Evolutionary conservation across 2,329 filamentous ascomycete species (phyloP).

Genomic region (Zymoseptoria tritici): DNA sequence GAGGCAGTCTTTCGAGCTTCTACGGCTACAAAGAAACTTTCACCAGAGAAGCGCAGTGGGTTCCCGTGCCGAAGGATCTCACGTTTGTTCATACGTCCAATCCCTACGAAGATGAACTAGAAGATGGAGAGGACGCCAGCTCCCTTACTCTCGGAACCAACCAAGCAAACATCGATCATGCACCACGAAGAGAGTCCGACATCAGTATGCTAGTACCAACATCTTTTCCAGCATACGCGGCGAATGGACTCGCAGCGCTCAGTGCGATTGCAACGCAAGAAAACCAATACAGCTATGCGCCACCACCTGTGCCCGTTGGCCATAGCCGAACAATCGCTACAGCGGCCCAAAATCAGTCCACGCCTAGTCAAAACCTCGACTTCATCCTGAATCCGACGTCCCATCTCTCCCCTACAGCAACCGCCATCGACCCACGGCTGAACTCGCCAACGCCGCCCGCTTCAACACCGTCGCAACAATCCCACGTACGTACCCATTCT

Average conservation of each 20-base stretch:
- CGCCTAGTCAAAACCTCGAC: constrained; percentile 42
- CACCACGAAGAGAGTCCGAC: background rate
- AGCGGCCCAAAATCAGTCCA: background rate
- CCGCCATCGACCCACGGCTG: constrained; percentile 26
- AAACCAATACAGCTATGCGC: constrained; percentile 30
- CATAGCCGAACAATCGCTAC: background rate
- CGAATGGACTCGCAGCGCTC: constrained; percentile 48
- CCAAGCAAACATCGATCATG: background rate
- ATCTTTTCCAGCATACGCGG: constrained; percentile 13
- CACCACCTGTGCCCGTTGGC: constrained; percentile 19
- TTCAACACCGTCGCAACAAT: constrained; percentile 3
- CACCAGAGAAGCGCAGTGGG: constrained; percentile 52
- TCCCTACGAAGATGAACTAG: constrained; percentile 47
- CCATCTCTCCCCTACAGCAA: constrained; percentile 26
- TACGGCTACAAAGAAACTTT: constrained; percentile 62
- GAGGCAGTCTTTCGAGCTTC: constrained; percentile 50
- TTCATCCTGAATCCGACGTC: constrained; percentile 47
- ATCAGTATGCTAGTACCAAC: background rate
- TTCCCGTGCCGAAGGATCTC: constrained; percentile 54
- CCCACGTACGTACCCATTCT: constrained; percentile 25
- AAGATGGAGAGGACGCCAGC: constrained; percentile 5
- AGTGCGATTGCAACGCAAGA: constrained; percentile 45
- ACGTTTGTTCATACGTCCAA: constrained; percentile 57
- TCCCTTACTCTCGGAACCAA: background rate
- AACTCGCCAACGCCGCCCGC: constrained; percentile 18